Evolutionary conservation across 257 asterid species (phyloP).

Genomic region (Ligustrum vulgare): DNA sequence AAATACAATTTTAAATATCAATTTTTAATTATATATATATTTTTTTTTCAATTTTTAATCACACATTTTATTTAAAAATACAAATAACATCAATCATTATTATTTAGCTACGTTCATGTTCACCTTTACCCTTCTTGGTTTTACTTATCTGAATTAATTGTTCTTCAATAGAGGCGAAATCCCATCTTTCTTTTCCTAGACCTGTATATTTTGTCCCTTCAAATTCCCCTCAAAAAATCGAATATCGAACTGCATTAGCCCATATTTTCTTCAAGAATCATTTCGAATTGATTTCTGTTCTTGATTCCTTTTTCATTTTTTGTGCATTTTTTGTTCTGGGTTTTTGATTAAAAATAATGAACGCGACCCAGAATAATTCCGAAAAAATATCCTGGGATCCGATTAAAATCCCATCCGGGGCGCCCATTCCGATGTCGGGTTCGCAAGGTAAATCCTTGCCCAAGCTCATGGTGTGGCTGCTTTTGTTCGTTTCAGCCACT

Average conservation of each 20-base stretch:
- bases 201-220: not conserved
- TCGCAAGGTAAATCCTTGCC: conserved; percentile 33
- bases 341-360: conserved; percentile 33
- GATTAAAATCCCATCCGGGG: conserved; percentile 29
- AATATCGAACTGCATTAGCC: not conserved
- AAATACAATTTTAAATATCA: too few relatives aligned
- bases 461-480: conserved; percentile 42
- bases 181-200: conserved; percentile 8
- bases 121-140: not conserved
- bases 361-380: conserved; percentile 33
- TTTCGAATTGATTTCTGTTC: not conserved
- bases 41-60: too few relatives aligned
- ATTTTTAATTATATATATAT: too few relatives aligned
- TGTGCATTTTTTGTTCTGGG: not conserved
- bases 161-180: not conserved
- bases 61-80: too few relatives aligned
- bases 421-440: conserved; percentile 16
- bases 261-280: not conserved
- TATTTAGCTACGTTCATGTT: too few relatives aligned
- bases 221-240: not conserved
- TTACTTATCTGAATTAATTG: not conserved
- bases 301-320: not conserved
- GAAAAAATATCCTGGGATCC: conserved; percentile 42
- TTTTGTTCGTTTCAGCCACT: conserved; percentile 48
- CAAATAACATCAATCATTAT: too few relatives aligned